Evolutionary conservation across 1,284 basidiomycete genomes (phyloP).

Genomic region (Prillingera fragicola): DNA sequence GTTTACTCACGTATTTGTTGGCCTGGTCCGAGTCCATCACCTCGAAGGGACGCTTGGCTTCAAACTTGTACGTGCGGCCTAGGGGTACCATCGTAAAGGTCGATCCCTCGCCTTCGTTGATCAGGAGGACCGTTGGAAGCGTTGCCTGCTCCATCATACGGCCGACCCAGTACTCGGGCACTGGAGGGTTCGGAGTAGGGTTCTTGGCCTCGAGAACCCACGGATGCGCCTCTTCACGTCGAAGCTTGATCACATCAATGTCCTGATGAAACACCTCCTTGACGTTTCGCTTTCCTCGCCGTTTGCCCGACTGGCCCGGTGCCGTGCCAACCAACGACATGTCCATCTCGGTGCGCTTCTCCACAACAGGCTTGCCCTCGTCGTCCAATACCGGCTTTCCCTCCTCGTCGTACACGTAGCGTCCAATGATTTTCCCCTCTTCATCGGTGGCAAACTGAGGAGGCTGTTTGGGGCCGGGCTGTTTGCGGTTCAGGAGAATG

Average conservation of each 20-base stretch:
- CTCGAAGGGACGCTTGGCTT: constrained; percentile 41
- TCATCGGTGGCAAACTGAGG: constrained; percentile 32
- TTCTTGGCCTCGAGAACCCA: constrained; percentile 40
- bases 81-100: constrained; percentile 39
- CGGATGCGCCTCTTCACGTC: constrained; percentile 41
- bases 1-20: constrained; percentile 33
- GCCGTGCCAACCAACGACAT: constrained; percentile 34
- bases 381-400: constrained; percentile 37
- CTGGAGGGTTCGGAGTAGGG: constrained; percentile 14
- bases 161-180: constrained; percentile 42
- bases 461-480: constrained; percentile 27
- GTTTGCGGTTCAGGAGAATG: constrained; percentile 40
- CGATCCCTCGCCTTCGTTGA: constrained; percentile 33
- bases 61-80: constrained; percentile 40
- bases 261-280: constrained; percentile 44
- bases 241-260: constrained; percentile 35
- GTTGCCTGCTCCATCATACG: constrained; percentile 31
- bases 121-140: constrained; percentile 34
- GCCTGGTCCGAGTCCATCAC: constrained; percentile 40
- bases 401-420: constrained; percentile 35
- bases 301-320: constrained; percentile 17
- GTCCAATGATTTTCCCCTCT: constrained; percentile 35
- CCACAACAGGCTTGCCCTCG: constrained; percentile 34
- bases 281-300: constrained; percentile 23
- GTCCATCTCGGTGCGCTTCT: constrained; percentile 33